These are phyloP conservation scores for Thamnidium elegans DNA, from an alignment of 192 early-diverging fungal species.

Conservation along the genomic window DNA sequence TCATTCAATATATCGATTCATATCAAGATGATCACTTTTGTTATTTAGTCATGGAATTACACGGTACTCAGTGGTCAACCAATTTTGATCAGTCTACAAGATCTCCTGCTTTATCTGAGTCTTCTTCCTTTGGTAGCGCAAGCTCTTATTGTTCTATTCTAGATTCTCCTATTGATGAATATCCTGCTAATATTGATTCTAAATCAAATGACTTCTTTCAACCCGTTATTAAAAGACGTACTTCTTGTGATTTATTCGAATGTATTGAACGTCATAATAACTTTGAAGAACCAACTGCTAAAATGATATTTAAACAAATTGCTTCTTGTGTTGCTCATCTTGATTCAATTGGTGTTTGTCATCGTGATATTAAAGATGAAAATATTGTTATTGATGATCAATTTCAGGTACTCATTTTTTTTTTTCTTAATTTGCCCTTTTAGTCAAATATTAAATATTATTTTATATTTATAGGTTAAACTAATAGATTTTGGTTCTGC, in stretches of 20 bases:
- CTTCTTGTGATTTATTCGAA: conserved; percentile 71
- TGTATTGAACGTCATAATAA: conserved; percentile 66
- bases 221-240: conserved; percentile 37
- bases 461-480: conserved; percentile 40
- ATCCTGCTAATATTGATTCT: not conserved
- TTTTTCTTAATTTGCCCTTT: too few relatives aligned
- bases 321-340: conserved; percentile 63
- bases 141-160: conserved; percentile 23
- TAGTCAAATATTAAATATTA: not conserved
- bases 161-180: conserved; percentile 22
- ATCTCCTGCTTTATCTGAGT: conserved; percentile 23
- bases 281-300: conserved; percentile 62
- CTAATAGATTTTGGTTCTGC: conserved; percentile 70
- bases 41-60: conserved; percentile 67
- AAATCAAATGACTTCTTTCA: conserved; percentile 30
- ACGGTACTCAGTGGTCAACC: conserved; percentile 54
- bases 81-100: conserved; percentile 10
- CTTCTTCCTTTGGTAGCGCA: conserved; percentile 11
- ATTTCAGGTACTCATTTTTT: conserved; percentile 34
- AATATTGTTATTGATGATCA: conserved; percentile 49
- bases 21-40: conserved; percentile 54
- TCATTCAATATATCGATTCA: conserved; percentile 53
- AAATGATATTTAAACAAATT: conserved; percentile 69
- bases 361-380: conserved; percentile 83
- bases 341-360: conserved; percentile 60